Percentiles rank a stretch among this genome's conserved stretches.
phyloP scores from a whole-genome alignment of 176 grass and related monocot genomes.

The Alopecurus myosuroides region DNA sequence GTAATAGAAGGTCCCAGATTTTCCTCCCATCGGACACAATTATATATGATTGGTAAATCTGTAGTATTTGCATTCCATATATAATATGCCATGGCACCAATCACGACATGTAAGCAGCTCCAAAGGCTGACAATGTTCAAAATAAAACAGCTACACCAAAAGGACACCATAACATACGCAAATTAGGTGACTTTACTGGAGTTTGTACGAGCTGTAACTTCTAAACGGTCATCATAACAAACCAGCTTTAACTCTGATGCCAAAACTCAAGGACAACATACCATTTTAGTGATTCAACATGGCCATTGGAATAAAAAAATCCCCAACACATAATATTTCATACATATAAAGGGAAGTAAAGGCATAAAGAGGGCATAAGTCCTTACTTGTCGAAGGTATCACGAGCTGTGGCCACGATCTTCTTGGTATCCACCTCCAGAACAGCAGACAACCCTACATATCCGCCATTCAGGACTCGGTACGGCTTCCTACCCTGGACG shows the following conservation, averaged over 20 bases:
- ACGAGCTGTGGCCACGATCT: conserved; percentile 56
- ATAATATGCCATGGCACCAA: neutral
- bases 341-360: neutral
- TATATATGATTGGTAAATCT: neutral
- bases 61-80: neutral
- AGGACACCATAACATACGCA: neutral
- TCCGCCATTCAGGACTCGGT: conserved; percentile 26
- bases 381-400: conserved; percentile 88
- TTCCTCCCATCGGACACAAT: neutral
- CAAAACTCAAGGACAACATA: neutral
- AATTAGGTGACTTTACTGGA: neutral
- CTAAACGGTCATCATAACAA: neutral
- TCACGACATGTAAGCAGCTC: neutral
- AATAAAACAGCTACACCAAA: neutral
- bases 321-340: neutral
- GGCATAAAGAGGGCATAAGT: neutral
- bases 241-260: neutral
- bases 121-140: neutral
- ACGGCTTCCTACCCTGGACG: conserved; percentile 55
- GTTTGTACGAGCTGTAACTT: neutral
- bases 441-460: conserved; percentile 57
- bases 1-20: neutral
- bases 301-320: neutral
- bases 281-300: neutral
- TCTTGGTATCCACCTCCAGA: conserved; percentile 72